A percentile compares a stretch with the other conserved stretches of the same genome.
Evolutionary conservation across 495 filamentous ascomycete genomes (phyloP).

Genomic region (Parathielavia hyrcaniae): DNA sequence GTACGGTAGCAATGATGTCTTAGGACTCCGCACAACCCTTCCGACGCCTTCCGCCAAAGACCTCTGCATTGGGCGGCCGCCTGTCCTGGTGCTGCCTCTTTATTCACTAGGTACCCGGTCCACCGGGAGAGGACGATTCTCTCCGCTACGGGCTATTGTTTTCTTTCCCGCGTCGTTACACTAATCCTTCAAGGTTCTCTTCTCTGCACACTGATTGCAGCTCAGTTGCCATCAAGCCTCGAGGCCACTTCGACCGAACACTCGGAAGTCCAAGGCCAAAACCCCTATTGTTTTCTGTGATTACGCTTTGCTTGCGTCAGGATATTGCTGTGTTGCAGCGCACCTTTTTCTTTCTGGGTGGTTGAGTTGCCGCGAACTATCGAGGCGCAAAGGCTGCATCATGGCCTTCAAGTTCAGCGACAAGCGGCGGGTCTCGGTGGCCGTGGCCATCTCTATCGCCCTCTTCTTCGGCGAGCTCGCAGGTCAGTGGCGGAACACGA

Average conservation of each 20-base stretch:
- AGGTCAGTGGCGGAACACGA: conserved; percentile 32
- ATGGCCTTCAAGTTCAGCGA: conserved; percentile 12
- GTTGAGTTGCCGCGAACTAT: background rate
- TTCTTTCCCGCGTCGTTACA: background rate
- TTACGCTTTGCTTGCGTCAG: background rate
- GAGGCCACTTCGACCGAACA: background rate
- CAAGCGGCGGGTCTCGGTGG: conserved; percentile 36
- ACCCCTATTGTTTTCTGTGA: background rate
- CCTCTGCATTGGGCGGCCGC: conserved; percentile 5
- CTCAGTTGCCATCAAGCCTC: background rate
- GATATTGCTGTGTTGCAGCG: background rate
- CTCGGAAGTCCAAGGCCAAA: background rate
- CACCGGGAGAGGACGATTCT: background rate
- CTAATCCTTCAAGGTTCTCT: background rate
- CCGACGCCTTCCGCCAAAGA: background rate
- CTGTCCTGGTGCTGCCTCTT: background rate
- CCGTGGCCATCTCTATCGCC: conserved; percentile 69
- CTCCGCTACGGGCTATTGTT: background rate
- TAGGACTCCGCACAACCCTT: background rate
- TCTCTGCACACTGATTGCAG: background rate
- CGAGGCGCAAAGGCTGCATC: background rate
- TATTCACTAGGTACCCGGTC: background rate
- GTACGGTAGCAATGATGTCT: background rate
- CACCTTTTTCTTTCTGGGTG: background rate
- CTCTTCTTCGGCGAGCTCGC: conserved; percentile 85